Evolutionary conservation across 257 asterid genomes (phyloP).

Genomic region (Mentha longifolia): DNA sequence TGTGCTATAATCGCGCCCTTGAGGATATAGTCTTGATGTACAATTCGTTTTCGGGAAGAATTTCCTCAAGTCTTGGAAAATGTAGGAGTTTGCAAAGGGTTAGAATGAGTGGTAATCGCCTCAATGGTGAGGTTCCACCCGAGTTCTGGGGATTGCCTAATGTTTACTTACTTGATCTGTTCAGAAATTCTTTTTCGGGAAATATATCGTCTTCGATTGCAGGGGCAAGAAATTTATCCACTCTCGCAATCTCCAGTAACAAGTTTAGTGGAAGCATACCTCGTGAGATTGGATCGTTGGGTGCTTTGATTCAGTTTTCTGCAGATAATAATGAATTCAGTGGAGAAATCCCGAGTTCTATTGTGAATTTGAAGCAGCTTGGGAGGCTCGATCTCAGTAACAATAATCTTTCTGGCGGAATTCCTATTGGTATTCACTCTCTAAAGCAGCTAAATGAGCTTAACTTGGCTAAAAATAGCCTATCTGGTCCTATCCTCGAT

Average conservation of each 20-base stretch:
- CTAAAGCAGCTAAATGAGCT: constrained; percentile 69
- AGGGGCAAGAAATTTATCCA: constrained; percentile 62
- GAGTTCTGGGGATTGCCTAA: constrained; percentile 74
- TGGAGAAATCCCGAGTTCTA: constrained; percentile 63
- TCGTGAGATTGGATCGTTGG: constrained; percentile 57
- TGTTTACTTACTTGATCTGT: constrained; percentile 67
- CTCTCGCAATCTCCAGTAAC: constrained; percentile 55
- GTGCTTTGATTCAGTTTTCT: constrained; percentile 45
- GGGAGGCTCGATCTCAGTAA: constrained; percentile 62
- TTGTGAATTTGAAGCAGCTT: constrained; percentile 53
- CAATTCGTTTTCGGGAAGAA: constrained; percentile 62
- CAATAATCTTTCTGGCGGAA: constrained; percentile 61
- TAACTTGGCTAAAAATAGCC: constrained; percentile 56
- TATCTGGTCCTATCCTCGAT: constrained; percentile 66
- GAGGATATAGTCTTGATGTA: constrained; percentile 46
- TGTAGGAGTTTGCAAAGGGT: constrained; percentile 62
- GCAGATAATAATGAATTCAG: constrained; percentile 52
- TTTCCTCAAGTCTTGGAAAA: constrained; percentile 62
- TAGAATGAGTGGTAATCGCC: constrained; percentile 51
- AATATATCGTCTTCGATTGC: constrained; percentile 55
- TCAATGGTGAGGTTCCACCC: constrained; percentile 64
- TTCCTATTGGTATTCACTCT: constrained; percentile 53
- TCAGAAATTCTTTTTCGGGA: constrained; percentile 61
- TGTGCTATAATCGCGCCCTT: constrained; percentile 62
- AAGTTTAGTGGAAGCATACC: constrained; percentile 69